These are phyloP conservation scores for Saccharomyces hybrid DNA, from an alignment of 1,139 yeast species.

Conservation along the genomic window DNA sequence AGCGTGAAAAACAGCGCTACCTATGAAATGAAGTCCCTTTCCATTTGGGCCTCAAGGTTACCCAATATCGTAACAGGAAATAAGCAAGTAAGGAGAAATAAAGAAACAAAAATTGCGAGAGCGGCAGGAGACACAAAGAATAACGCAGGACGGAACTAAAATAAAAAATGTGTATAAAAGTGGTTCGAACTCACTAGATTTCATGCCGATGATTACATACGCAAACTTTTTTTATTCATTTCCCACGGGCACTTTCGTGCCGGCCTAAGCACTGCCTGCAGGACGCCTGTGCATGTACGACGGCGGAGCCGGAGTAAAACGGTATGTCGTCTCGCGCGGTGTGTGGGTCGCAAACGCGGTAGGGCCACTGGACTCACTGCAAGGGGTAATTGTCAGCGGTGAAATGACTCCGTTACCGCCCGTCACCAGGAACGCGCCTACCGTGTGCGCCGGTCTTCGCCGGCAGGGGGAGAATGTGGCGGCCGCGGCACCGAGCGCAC, in stretches of 20 bases:
- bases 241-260: background rate
- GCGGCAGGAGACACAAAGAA: background rate
- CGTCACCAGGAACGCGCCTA: background rate
- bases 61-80: background rate
- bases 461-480: background rate
- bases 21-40: background rate
- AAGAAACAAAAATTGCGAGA: background rate
- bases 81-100: background rate
- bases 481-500: background rate
- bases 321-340: background rate
- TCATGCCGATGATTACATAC: background rate
- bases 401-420: background rate
- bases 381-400: background rate
- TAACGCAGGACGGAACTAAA: background rate
- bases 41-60: background rate
- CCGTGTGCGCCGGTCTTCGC: background rate
- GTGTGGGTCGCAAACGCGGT: background rate
- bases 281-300: background rate
- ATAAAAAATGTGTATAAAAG: background rate
- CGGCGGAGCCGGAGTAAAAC: background rate
- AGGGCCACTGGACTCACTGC: background rate
- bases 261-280: background rate
- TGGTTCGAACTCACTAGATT: background rate
- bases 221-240: background rate
- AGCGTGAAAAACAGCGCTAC: background rate